Evolutionary conservation across 768 basidiomycete genomes (phyloP), one percentile per base, ranked within the genome.

Genomic region (Phylloporus scabripes): DNA sequence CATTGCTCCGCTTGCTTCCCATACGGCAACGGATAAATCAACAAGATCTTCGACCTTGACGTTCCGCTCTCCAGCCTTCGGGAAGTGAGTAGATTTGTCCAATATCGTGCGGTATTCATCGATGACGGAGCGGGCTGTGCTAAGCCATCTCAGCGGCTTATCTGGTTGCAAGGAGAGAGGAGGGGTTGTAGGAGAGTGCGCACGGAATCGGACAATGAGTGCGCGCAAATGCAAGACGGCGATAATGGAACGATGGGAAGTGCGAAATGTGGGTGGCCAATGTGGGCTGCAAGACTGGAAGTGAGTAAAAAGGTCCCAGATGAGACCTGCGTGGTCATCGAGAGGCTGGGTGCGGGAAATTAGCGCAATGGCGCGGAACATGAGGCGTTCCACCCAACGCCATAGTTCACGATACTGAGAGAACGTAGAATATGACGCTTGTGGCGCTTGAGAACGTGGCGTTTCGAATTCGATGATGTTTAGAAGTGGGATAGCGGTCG

Each of bases 191-290:
- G 58, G 32, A n/a, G 64, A 50, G 9, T 58, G 21, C 15, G 49
- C 28, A 21, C 70, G 68, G 50, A 74, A 68, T n/a, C 74, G 74
- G 38, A 87, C 59, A 36, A 83, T 70, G 31, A 92, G 75, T 0
- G 87, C 85, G 5, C 85, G 82, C 14, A 96, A 70, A 60, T 92
- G 83, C 7, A 97, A 71, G 6, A 77, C 72, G 8, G 79, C 74
- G 32, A 93, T 71, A 3, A 81, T 77, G 5, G 83, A 82, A 11
- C 92, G 80, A 61, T 93, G 88, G 8, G 70, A 71, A 38, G 91
- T 76, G 10, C 89, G 79, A 66, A 95, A 97, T 2, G 74, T 74
- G 4, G 88, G 66, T 5, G 89, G 87, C 91, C 91, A 95, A 55
- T 80, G 77, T 3, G 74, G 64, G 56, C 77, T 82, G 60, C 80